A percentile compares a stretch with the other conserved stretches of the same genome.
Evolutionary conservation across 2,329 filamentous ascomycete genomes (phyloP).

Genomic region (Tympanopsis confertula): DNA sequence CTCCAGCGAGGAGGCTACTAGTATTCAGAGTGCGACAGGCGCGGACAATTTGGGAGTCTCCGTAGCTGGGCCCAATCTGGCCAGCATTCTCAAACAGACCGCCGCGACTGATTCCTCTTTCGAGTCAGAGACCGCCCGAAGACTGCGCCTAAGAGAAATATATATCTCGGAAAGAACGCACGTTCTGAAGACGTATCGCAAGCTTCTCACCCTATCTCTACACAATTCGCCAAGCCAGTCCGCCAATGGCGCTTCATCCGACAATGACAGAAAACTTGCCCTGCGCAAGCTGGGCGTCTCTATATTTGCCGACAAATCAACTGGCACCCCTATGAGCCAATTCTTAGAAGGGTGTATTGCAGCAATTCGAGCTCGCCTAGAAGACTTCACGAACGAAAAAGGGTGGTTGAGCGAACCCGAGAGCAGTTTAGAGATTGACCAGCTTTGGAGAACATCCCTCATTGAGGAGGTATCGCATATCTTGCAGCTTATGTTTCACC

Average conservation of each 20-base stretch:
- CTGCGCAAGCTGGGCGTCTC: background rate
- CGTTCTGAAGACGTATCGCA: background rate
- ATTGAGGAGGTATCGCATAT: background rate
- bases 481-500: background rate
- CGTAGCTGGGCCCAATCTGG: background rate
- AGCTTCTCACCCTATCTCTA: background rate
- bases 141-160: background rate
- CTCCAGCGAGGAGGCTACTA: background rate
- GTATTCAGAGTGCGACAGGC: background rate
- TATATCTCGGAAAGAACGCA: conserved; percentile 1
- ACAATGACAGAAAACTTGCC: background rate
- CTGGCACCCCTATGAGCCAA: background rate
- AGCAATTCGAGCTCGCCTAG: background rate
- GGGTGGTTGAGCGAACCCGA: background rate
- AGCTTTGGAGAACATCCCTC: background rate
- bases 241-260: background rate
- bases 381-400: background rate
- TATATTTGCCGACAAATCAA: background rate
- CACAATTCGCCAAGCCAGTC: background rate
- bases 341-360: background rate
- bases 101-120: background rate
- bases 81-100: background rate
- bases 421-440: background rate
- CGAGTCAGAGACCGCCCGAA: background rate
- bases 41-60: background rate